Evolutionary conservation across 345 rosid genomes (phyloP), one percentile per base, ranked within the genome.

Genomic region (Dimocarpus longan): DNA sequence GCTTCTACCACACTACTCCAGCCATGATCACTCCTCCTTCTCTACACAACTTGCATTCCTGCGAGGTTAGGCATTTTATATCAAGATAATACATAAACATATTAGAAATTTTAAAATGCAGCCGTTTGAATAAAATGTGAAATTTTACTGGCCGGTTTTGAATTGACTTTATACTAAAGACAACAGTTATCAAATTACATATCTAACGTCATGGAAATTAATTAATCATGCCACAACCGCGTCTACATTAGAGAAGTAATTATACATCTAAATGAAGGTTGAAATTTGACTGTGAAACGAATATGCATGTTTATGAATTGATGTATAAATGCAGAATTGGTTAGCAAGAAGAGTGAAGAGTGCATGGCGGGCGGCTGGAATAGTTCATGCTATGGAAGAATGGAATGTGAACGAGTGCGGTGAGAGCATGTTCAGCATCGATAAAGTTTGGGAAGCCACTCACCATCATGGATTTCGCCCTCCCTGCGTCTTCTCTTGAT

Each of bases 321-420:
- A 40, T 40, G 0, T 56, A 22, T 12, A 60, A 39, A 8, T 48
- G 8, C 72, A 66, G 75, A 66, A 78, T n/a, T 78, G 80, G 80
- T 19, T 78, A 44, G 75, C 80, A 28, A 60, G 80, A 62, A 77
- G 74, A 16, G 68, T 77, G 74, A 32, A 69, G 74, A 77, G 74
- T 54, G 80, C 68, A 10, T 77, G 80, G 80, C 60, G 62, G 7
- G 18, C 68, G 22, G 76, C 26, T n/a, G 75, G 75, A 37, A 71
- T 56, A 1, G 18, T 54, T 19, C 80, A 68, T 40, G 74, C 42
- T 0, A 40, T 77, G 28, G 80, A 77, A 42, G 74, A 12, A 68
- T 77, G 80, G 80, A 16, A 68, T 24, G 74, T 12, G 12, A 54
- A 77, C 10, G 80, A 77, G 63, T 70, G 75, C 5, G 80, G 80